Evolutionary conservation across 2,329 filamentous ascomycete species (phyloP), one percentile per base, ranked within the genome.

Genomic region (Sclerotiophoma versabilis): DNA sequence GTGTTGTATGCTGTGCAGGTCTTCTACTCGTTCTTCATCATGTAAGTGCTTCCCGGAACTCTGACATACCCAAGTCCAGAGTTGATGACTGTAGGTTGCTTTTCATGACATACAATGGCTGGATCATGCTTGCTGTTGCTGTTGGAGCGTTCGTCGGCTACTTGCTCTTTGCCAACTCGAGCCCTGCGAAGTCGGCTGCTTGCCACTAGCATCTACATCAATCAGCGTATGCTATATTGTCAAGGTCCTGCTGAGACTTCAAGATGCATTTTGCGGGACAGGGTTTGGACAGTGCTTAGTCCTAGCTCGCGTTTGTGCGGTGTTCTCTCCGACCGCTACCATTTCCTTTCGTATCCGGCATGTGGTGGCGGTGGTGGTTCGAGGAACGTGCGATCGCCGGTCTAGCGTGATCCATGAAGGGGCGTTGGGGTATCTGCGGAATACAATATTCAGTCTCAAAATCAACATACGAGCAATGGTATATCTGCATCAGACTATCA

Each of bases 41-140:
- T 99, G 95, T 97, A 75, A 87, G 93, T 33, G n/a, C 2, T 29
- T 6, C 5, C 5, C 2, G 17, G 1, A 8, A 11, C 17, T 17
- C 4, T 5, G 10, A 5, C 32, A 15, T 3, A n/a, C 3, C 23
- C 19, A 34, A 12, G 15, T 34, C 10, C 4, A 27, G 45, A 32
- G 33, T 50, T 68, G 50, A 71, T 60, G 47, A 41, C 37, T 49
- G n/a, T 55, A 98, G 93, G 95, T 82, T 99, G 57, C 79, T 99
- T 19, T 99, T 99, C 78, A 99, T 99, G 95, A 99, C 95, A n/a
- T 99, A 99, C 79, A 99, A 99, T 70, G 95, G 95, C 51, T 96
- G 91, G 88, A 87, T 99, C 64, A 99, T 99, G 95, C 77, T 96
- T 63, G 85, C 93, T 3, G 93, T 98, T 14, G 90, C 90, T 0